These are phyloP conservation scores for Amylostereum chailletii DNA, from an alignment of 1,284 basidiomycete genomes.

Conservation along the genomic window DNA sequence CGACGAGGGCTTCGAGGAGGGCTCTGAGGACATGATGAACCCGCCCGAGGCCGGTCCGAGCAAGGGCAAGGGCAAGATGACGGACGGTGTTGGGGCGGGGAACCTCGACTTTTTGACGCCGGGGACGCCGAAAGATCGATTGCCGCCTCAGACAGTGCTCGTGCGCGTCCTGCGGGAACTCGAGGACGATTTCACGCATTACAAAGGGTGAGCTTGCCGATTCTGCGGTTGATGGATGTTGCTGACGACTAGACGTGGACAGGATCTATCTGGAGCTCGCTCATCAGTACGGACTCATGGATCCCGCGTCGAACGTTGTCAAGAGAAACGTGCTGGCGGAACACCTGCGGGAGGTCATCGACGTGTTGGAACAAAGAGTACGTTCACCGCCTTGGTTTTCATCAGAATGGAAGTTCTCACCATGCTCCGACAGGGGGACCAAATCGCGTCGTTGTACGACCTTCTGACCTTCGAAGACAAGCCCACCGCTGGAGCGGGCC, in stretches of 20 bases:
- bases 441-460: slow-evolving; percentile 80
- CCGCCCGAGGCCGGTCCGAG: slow-evolving; percentile 12
- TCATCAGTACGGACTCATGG: slow-evolving; percentile 84
- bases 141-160: slow-evolving; percentile 80
- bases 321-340: slow-evolving; percentile 77
- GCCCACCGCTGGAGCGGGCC: slow-evolving; percentile 18
- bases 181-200: slow-evolving; percentile 87
- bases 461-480: slow-evolving; percentile 69
- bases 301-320: slow-evolving; percentile 68
- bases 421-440: slow-evolving; percentile 57
- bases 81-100: slow-evolving; percentile 13
- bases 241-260: not conserved
- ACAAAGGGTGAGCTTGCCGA: slow-evolving; percentile 58
- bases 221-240: slow-evolving; percentile 3
- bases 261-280: slow-evolving; percentile 85
- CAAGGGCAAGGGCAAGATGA: slow-evolving; percentile 11
- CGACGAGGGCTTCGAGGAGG: slow-evolving; percentile 44
- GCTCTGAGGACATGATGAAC: slow-evolving; percentile 25
- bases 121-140: slow-evolving; percentile 20
- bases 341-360: slow-evolving; percentile 84
- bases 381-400: slow-evolving; percentile 5
- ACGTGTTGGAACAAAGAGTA: slow-evolving; percentile 83
- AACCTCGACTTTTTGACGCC: slow-evolving; percentile 10
- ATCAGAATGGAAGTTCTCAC: not conserved
- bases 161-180: slow-evolving; percentile 73